Conservation (phyloP, 2,329 filamentous ascomycete genomes). For the Thielaviopsis punctulata region DNA sequence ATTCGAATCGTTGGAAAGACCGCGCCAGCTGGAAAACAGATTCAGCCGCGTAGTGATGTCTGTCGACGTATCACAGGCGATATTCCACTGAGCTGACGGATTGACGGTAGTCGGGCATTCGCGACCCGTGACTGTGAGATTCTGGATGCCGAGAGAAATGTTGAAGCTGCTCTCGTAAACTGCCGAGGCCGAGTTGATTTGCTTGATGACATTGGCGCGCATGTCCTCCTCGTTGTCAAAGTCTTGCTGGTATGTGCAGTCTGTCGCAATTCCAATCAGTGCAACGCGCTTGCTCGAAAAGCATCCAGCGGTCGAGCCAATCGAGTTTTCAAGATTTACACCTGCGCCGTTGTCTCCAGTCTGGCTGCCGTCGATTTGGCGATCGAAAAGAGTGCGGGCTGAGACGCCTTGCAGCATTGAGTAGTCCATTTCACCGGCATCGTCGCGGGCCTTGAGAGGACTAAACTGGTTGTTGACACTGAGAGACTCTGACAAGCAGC, state of each 20-base stretch:
- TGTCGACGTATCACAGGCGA: conserved; percentile 44
- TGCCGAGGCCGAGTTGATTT: conserved; percentile 74
- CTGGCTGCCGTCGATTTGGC: conserved; percentile 51
- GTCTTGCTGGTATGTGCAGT: conserved; percentile 67
- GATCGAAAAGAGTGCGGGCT: conserved; percentile 51
- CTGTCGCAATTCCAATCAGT: conserved; percentile 77
- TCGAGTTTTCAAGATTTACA: conserved; percentile 59
- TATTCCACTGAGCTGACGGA: conserved; percentile 64
- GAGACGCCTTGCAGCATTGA: conserved; percentile 32
- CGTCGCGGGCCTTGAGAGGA: conserved; percentile 40
- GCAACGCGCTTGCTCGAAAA: conserved; percentile 82
- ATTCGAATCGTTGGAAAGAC: conserved; percentile 57
- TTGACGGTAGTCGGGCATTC: conserved; percentile 57
- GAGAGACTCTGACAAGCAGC: conserved; percentile 60
- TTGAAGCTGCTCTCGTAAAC: conserved; percentile 88
- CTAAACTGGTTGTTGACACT: conserved; percentile 64
- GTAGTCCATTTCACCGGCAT: conserved; percentile 15
- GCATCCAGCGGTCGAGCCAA: conserved; percentile 72
- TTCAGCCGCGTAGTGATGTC: conserved; percentile 66
- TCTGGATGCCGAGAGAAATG: conserved; percentile 77
- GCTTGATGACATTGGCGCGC: conserved; percentile 57
- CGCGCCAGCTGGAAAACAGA: conserved; percentile 78
- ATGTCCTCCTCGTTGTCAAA: conserved; percentile 49
- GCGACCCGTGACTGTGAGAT: conserved; percentile 59
- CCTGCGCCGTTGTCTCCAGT: conserved; percentile 56